These are phyloP conservation scores for Beta corolliflora DNA, from an alignment of 179 eudicot genomes.

Conservation along the genomic window DNA sequence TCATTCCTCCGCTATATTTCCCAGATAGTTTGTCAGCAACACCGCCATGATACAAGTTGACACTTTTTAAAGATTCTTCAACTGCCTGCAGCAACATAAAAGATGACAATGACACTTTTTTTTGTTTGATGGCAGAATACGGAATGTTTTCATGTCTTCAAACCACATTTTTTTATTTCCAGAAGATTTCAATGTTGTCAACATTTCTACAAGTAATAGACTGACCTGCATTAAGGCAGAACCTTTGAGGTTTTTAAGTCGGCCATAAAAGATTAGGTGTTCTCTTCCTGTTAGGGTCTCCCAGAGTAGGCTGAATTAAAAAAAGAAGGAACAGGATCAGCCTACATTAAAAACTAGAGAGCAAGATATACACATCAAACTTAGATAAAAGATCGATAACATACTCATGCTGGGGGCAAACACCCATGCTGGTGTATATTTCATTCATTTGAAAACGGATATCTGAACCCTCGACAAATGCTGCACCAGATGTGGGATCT, in stretches of 20 bases:
- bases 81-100: slow-evolving; percentile 60
- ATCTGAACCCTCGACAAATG: slow-evolving; percentile 73
- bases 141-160: background rate
- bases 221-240: slow-evolving; percentile 62
- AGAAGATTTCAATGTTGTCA: background rate
- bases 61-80: slow-evolving; percentile 81
- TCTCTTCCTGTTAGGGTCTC: slow-evolving; percentile 84
- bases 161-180: background rate
- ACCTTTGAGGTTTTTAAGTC: slow-evolving; percentile 91
- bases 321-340: background rate
- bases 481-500: slow-evolving; percentile 79
- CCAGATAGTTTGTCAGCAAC: slow-evolving; percentile 81
- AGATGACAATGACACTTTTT: too few relatives aligned
- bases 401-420: slow-evolving; percentile 97
- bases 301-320: slow-evolving; percentile 74
- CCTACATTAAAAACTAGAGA: background rate
- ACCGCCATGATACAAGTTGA: slow-evolving; percentile 79
- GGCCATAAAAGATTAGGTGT: slow-evolving; percentile 89
- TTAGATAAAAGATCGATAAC: slow-evolving; percentile 20
- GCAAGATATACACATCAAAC: background rate
- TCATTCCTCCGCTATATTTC: slow-evolving; percentile 95
- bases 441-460: slow-evolving; percentile 63
- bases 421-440: slow-evolving; percentile 91
- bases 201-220: slow-evolving; percentile 7
- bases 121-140: background rate